These are phyloP conservation scores for Fusarium tricinctum DNA, from an alignment of 2,329 filamentous ascomycete species.

Conservation along the genomic window DNA sequence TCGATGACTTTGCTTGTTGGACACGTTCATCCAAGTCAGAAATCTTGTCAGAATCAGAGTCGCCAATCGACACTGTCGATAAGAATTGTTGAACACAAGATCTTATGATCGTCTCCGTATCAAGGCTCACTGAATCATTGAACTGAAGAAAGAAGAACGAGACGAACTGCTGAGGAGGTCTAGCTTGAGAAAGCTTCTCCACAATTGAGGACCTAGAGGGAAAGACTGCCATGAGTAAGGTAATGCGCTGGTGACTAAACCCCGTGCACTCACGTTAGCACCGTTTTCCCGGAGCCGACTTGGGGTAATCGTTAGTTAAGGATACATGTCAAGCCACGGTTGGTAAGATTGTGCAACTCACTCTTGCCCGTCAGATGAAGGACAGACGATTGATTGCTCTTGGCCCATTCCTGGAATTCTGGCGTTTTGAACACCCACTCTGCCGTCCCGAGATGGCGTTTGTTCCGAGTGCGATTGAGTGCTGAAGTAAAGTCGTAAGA, in stretches of 20 bases:
- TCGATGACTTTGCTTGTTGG: accelerated
- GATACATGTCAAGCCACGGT: accelerated
- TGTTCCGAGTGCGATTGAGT: slow-evolving; percentile 23
- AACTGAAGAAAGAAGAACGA: background rate
- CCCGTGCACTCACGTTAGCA: slow-evolving; percentile 9
- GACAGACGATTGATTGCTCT: accelerated
- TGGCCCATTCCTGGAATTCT: slow-evolving; percentile 12
- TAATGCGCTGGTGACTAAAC: background rate
- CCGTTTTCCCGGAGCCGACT: slow-evolving; percentile 42
- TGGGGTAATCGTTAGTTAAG: no score
- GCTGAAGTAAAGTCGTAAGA: slow-evolving; percentile 14
- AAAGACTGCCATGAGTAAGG: background rate
- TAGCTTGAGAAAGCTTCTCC: background rate
- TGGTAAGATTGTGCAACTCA: background rate
- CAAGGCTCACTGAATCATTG: background rate
- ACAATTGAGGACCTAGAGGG: slow-evolving; percentile 4
- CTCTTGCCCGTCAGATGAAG: slow-evolving; percentile 36
- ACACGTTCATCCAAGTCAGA: background rate
- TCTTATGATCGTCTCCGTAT: accelerated
- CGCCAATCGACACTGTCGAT: background rate
- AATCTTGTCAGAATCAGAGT: background rate
- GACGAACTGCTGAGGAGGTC: background rate
- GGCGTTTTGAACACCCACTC: slow-evolving; percentile 20
- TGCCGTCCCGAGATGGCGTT: slow-evolving; percentile 23
- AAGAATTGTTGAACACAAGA: background rate